These are phyloP conservation scores for Zygosaccharomyces pseudobailii DNA, from an alignment of 1,139 yeast species.

Conservation along the genomic window DNA sequence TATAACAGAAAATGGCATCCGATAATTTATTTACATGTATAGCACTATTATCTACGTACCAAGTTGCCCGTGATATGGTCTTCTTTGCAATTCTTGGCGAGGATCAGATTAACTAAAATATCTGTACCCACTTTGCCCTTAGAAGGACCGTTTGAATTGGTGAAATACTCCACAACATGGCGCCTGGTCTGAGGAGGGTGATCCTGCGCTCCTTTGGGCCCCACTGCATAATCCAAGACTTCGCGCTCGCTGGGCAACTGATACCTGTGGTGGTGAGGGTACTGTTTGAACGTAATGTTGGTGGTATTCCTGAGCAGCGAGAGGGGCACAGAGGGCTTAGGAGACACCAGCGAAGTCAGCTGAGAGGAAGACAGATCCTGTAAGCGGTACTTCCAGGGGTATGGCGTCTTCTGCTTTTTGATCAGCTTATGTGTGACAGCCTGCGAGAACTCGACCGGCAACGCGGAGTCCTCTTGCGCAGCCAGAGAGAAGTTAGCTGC, in stretches of 20 bases:
- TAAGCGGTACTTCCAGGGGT: constrained; percentile 32
- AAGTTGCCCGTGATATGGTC: constrained; percentile 4
- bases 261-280: constrained; percentile 59
- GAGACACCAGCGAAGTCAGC: constrained; percentile 24
- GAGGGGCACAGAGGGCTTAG: constrained; percentile 27
- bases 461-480: constrained; percentile 38
- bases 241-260: constrained; percentile 73
- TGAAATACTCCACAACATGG: constrained; percentile 63
- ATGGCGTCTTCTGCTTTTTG: constrained; percentile 56
- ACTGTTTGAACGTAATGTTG: constrained; percentile 29
- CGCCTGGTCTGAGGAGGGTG: constrained; percentile 61
- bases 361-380: constrained; percentile 30
- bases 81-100: constrained; percentile 25
- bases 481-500: constrained; percentile 72
- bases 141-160: constrained; percentile 36
- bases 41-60: background rate
- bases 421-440: constrained; percentile 45
- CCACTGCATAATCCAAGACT: constrained; percentile 34
- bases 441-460: constrained; percentile 68
- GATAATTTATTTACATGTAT: background rate
- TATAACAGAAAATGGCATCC: background rate
- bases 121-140: constrained; percentile 59
- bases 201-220: constrained; percentile 54
- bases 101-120: constrained; percentile 25
- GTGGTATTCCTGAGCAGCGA: constrained; percentile 21